These are phyloP conservation scores for Usnea hakonensis DNA, from an alignment of 495 filamentous ascomycete species.

Conservation along the genomic window DNA sequence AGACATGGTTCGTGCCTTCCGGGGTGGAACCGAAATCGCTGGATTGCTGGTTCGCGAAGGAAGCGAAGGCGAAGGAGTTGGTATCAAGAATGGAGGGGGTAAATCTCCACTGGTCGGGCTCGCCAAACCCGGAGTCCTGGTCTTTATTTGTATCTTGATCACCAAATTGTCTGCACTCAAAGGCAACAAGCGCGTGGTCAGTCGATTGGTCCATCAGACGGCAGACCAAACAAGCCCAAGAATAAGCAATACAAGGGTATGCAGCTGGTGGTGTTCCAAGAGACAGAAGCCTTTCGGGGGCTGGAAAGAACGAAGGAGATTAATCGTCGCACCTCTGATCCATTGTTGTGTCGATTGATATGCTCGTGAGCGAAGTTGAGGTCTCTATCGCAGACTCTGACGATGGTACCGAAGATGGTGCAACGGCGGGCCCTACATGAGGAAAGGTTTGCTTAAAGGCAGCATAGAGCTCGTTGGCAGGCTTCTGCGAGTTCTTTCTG, in stretches of 20 bases:
- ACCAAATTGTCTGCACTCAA: slow-evolving; percentile 34
- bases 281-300: background rate
- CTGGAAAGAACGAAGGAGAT: slow-evolving; percentile 8
- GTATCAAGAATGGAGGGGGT: slow-evolving; percentile 83
- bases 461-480: slow-evolving; percentile 72
- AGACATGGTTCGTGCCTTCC: slow-evolving; percentile 67
- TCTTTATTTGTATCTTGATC: slow-evolving; percentile 59
- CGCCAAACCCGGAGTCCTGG: slow-evolving; percentile 70
- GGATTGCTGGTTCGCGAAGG: slow-evolving; percentile 68
- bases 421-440: slow-evolving; percentile 43
- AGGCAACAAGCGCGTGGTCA: slow-evolving; percentile 18
- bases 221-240: background rate
- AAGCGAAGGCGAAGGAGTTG: slow-evolving; percentile 68
- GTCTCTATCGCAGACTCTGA: slow-evolving; percentile 32
- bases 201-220: slow-evolving; percentile 26
- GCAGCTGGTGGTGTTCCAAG: background rate
- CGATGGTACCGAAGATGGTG: slow-evolving; percentile 25
- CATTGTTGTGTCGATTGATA: slow-evolving; percentile 33
- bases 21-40: slow-evolving; percentile 88
- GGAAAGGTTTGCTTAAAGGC: slow-evolving; percentile 76
- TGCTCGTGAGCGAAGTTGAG: slow-evolving; percentile 33
- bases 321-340: slow-evolving; percentile 44
- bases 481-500: slow-evolving; percentile 81
- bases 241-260: slow-evolving; percentile 1
- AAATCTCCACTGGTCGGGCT: slow-evolving; percentile 71